Conservation (phyloP, 2,329 filamentous ascomycete genomes). For the Exophiala alcalophila region DNA sequence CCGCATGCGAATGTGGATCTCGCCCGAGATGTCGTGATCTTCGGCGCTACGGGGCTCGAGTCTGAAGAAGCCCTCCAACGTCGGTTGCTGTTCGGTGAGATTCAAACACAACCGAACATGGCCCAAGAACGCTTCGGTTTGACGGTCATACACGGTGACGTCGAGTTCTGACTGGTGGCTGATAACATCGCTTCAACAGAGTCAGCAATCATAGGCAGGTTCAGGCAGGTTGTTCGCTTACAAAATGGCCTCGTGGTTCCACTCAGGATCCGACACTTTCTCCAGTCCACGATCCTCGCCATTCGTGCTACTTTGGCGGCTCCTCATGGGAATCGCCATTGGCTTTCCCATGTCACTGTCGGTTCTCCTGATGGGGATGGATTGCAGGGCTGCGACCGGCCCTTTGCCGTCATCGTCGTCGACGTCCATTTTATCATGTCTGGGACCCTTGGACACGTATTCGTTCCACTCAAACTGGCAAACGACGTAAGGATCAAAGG, state of each 20-base stretch:
- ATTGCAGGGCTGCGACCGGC: conserved; percentile 51
- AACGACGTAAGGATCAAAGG: conserved; percentile 89
- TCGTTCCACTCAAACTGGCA: conserved; percentile 97
- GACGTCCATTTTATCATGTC: conserved; percentile 56
- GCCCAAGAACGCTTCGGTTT: conserved; percentile 85
- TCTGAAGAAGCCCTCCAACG: conserved; percentile 80
- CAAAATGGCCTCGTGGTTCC: conserved; percentile 96
- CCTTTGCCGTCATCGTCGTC: conserved; percentile 60
- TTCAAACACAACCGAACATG: conserved; percentile 79
- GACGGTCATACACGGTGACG: conserved; percentile 88
- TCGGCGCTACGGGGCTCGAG: conserved; percentile 77
- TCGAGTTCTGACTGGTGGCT: conserved; percentile 87
- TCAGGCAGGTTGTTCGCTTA: conserved; percentile 51
- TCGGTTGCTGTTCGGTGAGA: conserved; percentile 64
- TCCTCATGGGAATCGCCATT: conserved; percentile 96
- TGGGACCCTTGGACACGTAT: conserved; percentile 84
- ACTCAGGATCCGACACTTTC: conserved; percentile 78
- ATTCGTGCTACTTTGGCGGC: conserved; percentile 88
- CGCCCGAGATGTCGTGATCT: conserved; percentile 72
- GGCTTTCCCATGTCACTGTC: conserved; percentile 78
- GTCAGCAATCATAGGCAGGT: conserved; percentile 35
- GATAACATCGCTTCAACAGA: conserved; percentile 72
- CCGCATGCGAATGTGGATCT: conserved; percentile 80
- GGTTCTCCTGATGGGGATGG: conserved; percentile 63
- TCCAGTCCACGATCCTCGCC: conserved; percentile 63